Evolutionary conservation across 1,284 basidiomycete species (phyloP).

Genomic region (Cutaneotrichosporon spelunceum): DNA sequence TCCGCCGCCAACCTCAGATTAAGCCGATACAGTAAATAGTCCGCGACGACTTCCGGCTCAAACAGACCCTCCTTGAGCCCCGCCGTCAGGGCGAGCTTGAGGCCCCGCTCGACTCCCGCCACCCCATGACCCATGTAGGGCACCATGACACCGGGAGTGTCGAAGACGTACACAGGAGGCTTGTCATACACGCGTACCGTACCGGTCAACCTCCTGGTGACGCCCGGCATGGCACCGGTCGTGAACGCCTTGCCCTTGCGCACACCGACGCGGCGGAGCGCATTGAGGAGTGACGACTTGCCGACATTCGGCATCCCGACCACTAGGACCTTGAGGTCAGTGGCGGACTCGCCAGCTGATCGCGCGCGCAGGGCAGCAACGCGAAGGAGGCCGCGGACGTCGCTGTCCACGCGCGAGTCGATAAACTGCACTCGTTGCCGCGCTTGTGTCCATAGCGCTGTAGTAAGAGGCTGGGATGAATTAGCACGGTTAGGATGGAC

Average conservation of each 20-base stretch:
- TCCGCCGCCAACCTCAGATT: conserved; percentile 60
- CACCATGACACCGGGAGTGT: conserved; percentile 95
- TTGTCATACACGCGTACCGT: conserved; percentile 73
- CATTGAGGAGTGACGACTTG: conserved; percentile 90
- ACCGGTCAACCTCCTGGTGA: conserved; percentile 78
- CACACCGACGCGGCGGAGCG: conserved; percentile 82
- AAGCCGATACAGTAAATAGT: conserved; percentile 83
- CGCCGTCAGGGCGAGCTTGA: conserved; percentile 85
- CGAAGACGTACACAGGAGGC: conserved; percentile 86
- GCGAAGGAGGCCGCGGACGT: conserved; percentile 53
- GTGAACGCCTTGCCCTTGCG: conserved; percentile 80
- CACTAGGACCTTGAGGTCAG: conserved; percentile 79
- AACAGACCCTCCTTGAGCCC: conserved; percentile 94
- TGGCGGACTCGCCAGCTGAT: conserved; percentile 18
- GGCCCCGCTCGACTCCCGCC: conserved; percentile 79
- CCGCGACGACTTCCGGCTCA: conserved; percentile 74
- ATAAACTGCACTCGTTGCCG: conserved; percentile 56
- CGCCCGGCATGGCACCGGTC: conserved; percentile 83
- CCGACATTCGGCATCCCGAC: conserved; percentile 99
- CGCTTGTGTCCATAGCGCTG: conserved; percentile 52
- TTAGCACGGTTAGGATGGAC: neutral
- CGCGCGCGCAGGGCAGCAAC: conserved; percentile 43
- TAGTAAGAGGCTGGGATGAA: conserved; percentile 49
- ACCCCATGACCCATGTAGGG: conserved; percentile 86
- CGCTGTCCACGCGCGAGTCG: conserved; percentile 53